These are phyloP conservation scores for Neocallimastix lanati DNA, from an alignment of 192 early-diverging fungal genomes.

Conservation along the genomic window DNA sequence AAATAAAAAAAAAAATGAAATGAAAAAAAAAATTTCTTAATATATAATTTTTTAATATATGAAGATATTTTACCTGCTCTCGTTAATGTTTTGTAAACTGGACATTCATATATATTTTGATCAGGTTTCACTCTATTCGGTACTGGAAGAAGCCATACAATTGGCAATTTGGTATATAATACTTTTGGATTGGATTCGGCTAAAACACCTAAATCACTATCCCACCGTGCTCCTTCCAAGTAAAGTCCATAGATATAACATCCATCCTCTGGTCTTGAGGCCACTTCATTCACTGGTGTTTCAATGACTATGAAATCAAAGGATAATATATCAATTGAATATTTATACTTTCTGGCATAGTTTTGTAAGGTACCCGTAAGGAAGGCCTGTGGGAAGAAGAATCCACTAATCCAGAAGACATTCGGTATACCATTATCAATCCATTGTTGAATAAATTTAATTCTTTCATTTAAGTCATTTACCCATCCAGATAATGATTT, in stretches of 20 bases:
- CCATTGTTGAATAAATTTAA: constrained; percentile 36
- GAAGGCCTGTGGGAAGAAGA: constrained; percentile 46
- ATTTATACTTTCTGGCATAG: constrained; percentile 34
- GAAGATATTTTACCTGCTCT: constrained; percentile 17
- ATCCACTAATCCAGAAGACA: constrained; percentile 38
- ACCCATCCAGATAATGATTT: constrained; percentile 34
- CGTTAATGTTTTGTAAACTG: constrained; percentile 38
- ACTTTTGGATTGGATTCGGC: constrained; percentile 34
- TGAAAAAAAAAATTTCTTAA: not conserved
- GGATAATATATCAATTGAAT: constrained; percentile 29
- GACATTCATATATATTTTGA: constrained; percentile 12
- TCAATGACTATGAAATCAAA: constrained; percentile 36
- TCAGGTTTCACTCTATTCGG: constrained; percentile 24
- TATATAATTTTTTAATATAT: not conserved
- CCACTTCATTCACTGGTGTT: not conserved
- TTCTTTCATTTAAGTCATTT: constrained; percentile 20
- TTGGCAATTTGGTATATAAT: constrained; percentile 37
- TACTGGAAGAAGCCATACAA: constrained; percentile 35
- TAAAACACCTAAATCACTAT: constrained; percentile 11
- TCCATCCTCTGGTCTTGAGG: constrained; percentile 34
- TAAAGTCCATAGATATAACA: constrained; percentile 38
- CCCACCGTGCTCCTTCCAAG: constrained; percentile 39
- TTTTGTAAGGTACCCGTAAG: constrained; percentile 38
- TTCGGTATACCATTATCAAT: constrained; percentile 28
- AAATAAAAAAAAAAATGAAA: not conserved